Conservation (phyloP, 768 basidiomycete genomes). For the Suillus subaureus region DNA sequence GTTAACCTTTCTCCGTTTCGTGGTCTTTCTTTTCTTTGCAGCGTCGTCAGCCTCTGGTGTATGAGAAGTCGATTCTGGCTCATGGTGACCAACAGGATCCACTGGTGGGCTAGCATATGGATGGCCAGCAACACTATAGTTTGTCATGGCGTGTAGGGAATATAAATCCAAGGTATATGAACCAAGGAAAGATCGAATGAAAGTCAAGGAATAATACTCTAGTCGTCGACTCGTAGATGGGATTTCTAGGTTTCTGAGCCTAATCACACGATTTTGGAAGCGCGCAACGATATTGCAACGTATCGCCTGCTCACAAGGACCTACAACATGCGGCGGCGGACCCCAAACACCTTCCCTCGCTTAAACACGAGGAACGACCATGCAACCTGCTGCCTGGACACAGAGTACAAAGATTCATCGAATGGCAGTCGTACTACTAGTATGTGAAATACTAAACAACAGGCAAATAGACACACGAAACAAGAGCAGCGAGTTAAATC, state of each 20-base stretch:
- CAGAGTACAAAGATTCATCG: not conserved
- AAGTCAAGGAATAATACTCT: not conserved
- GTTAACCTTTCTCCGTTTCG: constrained; percentile 84
- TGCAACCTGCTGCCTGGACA: not conserved
- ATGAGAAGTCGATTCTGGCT: constrained; percentile 21
- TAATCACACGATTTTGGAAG: constrained; percentile 10
- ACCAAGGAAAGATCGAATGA: constrained; percentile 3
- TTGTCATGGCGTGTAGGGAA: constrained; percentile 22
- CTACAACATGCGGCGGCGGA: constrained; percentile 3
- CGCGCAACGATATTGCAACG: constrained; percentile 3
- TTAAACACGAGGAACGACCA: not conserved
- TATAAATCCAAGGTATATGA: not conserved
- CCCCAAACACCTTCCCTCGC: constrained; percentile 6
- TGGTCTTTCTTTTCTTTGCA: constrained; percentile 42
- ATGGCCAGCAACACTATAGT: constrained; percentile 25
- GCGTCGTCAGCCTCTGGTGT: constrained; percentile 31
- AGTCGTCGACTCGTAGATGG: not conserved
- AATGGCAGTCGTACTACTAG: not conserved
- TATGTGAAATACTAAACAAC: not conserved
- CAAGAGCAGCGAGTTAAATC: not conserved
- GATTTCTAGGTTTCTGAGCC: constrained; percentile 3
- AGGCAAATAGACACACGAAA: not conserved
- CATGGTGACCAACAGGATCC: constrained; percentile 19
- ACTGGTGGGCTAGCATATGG: constrained; percentile 26
- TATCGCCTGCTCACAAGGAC: constrained; percentile 8